Base-by-base conservation (phyloP, 306 rosid genomes). In the Argentina anserina region DNA sequence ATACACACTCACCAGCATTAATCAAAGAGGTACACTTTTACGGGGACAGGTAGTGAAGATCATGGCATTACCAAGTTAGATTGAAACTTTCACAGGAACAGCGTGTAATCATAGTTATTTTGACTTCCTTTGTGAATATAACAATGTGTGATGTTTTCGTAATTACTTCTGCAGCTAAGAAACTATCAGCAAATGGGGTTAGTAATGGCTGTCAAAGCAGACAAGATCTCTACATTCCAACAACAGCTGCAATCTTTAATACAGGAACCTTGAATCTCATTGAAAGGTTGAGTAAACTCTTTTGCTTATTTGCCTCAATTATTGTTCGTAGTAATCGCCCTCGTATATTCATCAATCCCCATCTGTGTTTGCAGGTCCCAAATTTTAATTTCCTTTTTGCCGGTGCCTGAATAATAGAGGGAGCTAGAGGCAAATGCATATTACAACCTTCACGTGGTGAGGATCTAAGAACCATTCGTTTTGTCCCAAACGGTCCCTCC, bases 121-220 rank as follows among this genome's bases (percentile, higher is more conserved):
- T 53, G 7, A 25, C 23, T 55, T 21, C 25, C 37, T 70, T 25
- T 5, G 26, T 71, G 39, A 71, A 36, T n/a, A 23, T 69, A 49
- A 25, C 20, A n/a, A 37, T 25, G 55, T 26, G 3, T 33, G 26
- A 17, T 39, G 39, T 39, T 9, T 46, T 66, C 55, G 45, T 41
- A 78, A 43, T 66, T 12, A 63, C 6, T 76, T 76, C 43, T 70
- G 82, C 92, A 92, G 93, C 73, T 92, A 47, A 84, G 72, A 76
- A 88, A 74, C 78, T 86, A 87, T 79, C 70, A 69, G 80, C 40
- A 79, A 29, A 81, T 72, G 83, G 96, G 96, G 15, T 74, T 88
- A 72, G 87, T 86, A 78, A 86, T 92, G 94, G 85, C 67, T 8
- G 76, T 88, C 62, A 80, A 84, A 75, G 90, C 88, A 64, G 84